Percentiles rank a stretch among this genome's conserved stretches.
Evolutionary conservation across 805 yeast genomes (phyloP).

Genomic region (Kregervanrija pseudodelftensis): DNA sequence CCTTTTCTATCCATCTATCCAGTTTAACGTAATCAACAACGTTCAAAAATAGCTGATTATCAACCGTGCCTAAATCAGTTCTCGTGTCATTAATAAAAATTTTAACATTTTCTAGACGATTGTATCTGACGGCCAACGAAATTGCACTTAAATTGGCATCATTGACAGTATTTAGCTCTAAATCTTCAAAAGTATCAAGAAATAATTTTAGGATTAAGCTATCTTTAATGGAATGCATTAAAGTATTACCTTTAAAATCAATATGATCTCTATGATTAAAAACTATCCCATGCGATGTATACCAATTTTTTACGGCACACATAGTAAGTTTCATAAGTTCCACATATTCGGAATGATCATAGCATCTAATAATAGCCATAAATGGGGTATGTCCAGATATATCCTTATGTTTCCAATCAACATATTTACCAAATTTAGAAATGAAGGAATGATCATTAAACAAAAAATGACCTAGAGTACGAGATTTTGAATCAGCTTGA

Average conservation of each 20-base stretch:
- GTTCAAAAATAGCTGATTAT: conserved; percentile 26
- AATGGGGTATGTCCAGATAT: conserved; percentile 68
- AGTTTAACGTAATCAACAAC: conserved; percentile 42
- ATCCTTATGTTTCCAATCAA: conserved; percentile 70
- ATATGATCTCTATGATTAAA: conserved; percentile 55
- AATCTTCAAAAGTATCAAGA: conserved; percentile 29
- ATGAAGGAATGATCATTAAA: conserved; percentile 50
- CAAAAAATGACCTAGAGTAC: conserved; percentile 70
- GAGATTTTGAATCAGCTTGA: conserved; percentile 40
- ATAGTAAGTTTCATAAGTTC: conserved; percentile 41
- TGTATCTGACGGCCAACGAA: conserved; percentile 62
- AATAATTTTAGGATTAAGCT: conserved; percentile 37
- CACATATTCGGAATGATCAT: conserved; percentile 65
- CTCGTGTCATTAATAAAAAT: conserved; percentile 43
- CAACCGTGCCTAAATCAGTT: conserved; percentile 35
- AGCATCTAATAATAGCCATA: conserved; percentile 66
- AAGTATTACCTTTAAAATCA: conserved; percentile 67
- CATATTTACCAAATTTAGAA: conserved; percentile 42
- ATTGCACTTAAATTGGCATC: conserved; percentile 58
- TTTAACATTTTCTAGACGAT: conserved; percentile 52
- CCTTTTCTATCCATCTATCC: conserved; percentile 14
- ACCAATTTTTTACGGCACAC: conserved; percentile 37
- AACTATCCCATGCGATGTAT: conserved; percentile 18
- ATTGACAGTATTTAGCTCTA: conserved; percentile 58
- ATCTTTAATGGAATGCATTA: conserved; percentile 60